phyloP scores from a whole-genome alignment of 2,329 filamentous ascomycete genomes.

The Alternaria postmessia region DNA sequence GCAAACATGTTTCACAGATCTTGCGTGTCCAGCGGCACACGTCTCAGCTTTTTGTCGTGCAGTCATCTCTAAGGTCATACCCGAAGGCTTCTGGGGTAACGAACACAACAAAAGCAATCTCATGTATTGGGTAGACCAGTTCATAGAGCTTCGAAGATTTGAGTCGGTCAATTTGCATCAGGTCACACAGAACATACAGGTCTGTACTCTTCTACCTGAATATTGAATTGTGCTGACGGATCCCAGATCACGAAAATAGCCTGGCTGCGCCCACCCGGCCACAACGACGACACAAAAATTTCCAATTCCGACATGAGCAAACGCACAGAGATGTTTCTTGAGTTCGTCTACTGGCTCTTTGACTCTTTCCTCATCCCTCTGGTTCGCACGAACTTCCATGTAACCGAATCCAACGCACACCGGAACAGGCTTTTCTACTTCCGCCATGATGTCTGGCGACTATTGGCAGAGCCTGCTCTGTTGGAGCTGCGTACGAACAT shows the following conservation, averaged over 20 bases:
- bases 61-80: slow-evolving; percentile 75
- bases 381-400: slow-evolving; percentile 87
- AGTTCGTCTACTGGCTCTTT: slow-evolving; percentile 91
- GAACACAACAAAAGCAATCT: slow-evolving; percentile 70
- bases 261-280: slow-evolving; percentile 73
- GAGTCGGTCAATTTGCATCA: slow-evolving; percentile 84
- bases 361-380: slow-evolving; percentile 91
- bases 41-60: slow-evolving; percentile 90
- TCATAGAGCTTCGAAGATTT: slow-evolving; percentile 79
- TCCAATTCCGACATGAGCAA: slow-evolving; percentile 77
- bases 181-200: slow-evolving; percentile 77
- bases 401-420: slow-evolving; percentile 86
- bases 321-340: slow-evolving; percentile 78
- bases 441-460: slow-evolving; percentile 89
- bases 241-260: slow-evolving; percentile 69
- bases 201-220: slow-evolving; percentile 47
- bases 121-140: slow-evolving; percentile 75
- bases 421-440: slow-evolving; percentile 90
- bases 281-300: slow-evolving; percentile 61
- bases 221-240: slow-evolving; percentile 22
- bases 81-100: slow-evolving; percentile 75
- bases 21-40: slow-evolving; percentile 71
- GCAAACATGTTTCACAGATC: slow-evolving; percentile 62
- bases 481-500: slow-evolving; percentile 71
- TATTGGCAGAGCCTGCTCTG: slow-evolving; percentile 77